Evolutionary conservation across 1,284 basidiomycete species (phyloP), one percentile per base, ranked within the genome.

Genomic region (Volvariella volvacea): DNA sequence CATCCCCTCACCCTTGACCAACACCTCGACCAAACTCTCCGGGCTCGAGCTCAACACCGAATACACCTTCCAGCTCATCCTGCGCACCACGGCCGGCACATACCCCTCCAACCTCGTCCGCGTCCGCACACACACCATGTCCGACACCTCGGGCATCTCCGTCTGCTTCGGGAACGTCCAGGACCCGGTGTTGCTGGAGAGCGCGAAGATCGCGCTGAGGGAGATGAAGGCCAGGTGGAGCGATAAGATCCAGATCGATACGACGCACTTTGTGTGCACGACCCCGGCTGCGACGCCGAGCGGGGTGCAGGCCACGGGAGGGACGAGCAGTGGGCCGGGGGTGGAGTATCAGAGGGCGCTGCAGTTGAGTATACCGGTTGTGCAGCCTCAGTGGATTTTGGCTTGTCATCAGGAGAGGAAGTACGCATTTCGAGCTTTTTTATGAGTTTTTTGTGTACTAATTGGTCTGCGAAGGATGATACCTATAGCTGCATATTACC

Each of bases 241-340:
- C 53, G 88, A 94, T 52, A 85, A 83, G 54, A 93, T 99, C 20
- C 90, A 94, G 66, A 93, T 98, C 47, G 93, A 96, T 57, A 96
- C 93, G 3, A 95, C 92, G 0, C 93, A 97, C 62, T 96, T 95
- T 55, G 92, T 96, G 30, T 95, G 92, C 59, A 94, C 91, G 2
- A 91, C 88, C 0, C 88, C 92, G 1, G 80, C 84, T 1, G 73
- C 77, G 10, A 80, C 80, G 0, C 78, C 82, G 0, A 55, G 64
- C 4, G 83, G 81, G 2, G 79, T 83, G 2, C 73, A 75, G 45
- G 72, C 71, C 0, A 67, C 71, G 2, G 76, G 78, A 3, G 70
- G 64, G 51, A 55, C 65, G 0, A 61, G 66, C 9, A 66, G 68
- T 9, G 76, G 78, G 4, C 84, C 89, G 0, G 85, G 85, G 0